phyloP scores from a whole-genome alignment of 1,284 basidiomycete genomes.

The Tilletia horrida region DNA sequence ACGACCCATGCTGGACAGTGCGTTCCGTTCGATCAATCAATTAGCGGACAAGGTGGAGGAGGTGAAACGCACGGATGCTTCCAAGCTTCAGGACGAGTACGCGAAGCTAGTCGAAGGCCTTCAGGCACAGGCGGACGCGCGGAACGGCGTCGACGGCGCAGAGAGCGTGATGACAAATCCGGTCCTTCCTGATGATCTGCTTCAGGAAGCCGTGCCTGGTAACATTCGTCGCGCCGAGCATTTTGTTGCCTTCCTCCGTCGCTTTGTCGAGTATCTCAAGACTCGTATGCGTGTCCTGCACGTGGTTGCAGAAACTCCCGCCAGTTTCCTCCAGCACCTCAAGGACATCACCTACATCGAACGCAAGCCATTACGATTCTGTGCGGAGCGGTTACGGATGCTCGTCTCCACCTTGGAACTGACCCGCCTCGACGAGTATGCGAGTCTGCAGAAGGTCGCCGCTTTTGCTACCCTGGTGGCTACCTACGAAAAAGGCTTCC shows the following conservation, averaged over 20 bases:
- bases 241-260: slow-evolving; percentile 95
- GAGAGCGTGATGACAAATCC: slow-evolving; percentile 82
- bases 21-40: slow-evolving; percentile 79
- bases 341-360: slow-evolving; percentile 99
- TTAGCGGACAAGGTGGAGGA: slow-evolving; percentile 91
- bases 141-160: slow-evolving; percentile 60
- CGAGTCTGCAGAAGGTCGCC: slow-evolving; percentile 89
- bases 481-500: slow-evolving; percentile 97
- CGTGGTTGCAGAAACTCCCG: slow-evolving; percentile 97
- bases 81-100: slow-evolving; percentile 94
- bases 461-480: slow-evolving; percentile 93
- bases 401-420: slow-evolving; percentile 89
- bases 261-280: slow-evolving; percentile 99
- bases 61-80: slow-evolving; percentile 90
- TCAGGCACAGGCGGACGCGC: slow-evolving; percentile 62
- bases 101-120: slow-evolving; percentile 91
- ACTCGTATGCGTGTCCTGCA: slow-evolving; percentile 98
- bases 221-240: slow-evolving; percentile 99
- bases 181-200: slow-evolving; percentile 87
- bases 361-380: slow-evolving; percentile 89
- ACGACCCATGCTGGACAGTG: slow-evolving; percentile 96
- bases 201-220: slow-evolving; percentile 92
- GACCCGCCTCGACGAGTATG: slow-evolving; percentile 83
- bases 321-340: slow-evolving; percentile 96
- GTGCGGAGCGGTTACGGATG: slow-evolving; percentile 89